phyloP scores from a whole-genome alignment of 1,139 yeast species.

The Taiozyma sp. region DNA sequence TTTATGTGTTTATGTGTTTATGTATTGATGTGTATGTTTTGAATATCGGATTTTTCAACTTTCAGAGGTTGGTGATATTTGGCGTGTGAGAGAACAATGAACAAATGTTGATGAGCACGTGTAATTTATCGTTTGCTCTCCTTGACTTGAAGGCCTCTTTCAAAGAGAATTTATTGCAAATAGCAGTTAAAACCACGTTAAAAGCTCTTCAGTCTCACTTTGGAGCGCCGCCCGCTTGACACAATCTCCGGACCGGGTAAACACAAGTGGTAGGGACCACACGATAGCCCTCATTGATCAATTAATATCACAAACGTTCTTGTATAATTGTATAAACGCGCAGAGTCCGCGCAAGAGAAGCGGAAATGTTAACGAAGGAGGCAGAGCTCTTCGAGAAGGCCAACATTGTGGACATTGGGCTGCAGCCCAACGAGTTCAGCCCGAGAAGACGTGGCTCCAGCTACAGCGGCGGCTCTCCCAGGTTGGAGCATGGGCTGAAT shows the following conservation, averaged over 20 bases:
- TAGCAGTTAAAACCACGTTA: too few species aligned
- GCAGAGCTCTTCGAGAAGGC: constrained; percentile 28
- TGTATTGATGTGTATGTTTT: neutral
- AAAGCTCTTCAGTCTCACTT: too few species aligned
- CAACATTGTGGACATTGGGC: constrained; percentile 28
- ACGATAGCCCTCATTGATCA: too few species aligned
- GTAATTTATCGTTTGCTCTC: too few species aligned
- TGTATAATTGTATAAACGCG: neutral
- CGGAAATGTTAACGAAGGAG: constrained; percentile 15
- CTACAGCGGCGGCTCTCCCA: neutral
- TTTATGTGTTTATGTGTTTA: neutral
- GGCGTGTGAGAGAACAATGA: neutral
- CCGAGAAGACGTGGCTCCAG: constrained; percentile 5
- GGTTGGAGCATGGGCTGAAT: neutral
- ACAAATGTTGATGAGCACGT: neutral
- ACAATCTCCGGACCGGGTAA: too few species aligned
- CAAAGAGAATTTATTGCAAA: neutral
- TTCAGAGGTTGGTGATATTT: neutral
- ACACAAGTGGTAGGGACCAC: neutral
- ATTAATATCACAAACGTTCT: too few species aligned
- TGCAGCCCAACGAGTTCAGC: constrained; percentile 20
- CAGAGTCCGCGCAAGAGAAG: too few species aligned
- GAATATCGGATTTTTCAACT: neutral
- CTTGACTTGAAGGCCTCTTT: too few species aligned
- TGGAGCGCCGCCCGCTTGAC: too few species aligned